A percentile compares a stretch with the other conserved stretches of the same genome.
Conservation (phyloP, 768 basidiomycete species). For the Pleurotus ostreatus region DNA sequence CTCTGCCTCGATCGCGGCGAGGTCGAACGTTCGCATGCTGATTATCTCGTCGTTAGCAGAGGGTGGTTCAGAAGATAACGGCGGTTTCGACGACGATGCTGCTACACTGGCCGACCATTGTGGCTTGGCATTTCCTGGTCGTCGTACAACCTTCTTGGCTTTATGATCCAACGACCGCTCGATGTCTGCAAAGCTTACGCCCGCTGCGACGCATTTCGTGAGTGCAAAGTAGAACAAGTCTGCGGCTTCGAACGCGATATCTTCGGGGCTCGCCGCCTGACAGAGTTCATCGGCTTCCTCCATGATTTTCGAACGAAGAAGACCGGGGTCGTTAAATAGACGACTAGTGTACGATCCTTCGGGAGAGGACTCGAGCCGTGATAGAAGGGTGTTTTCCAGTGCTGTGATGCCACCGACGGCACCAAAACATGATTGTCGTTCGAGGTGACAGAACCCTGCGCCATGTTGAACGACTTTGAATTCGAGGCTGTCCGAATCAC, state of each 20-base stretch:
- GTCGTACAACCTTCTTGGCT: slow-evolving; percentile 79
- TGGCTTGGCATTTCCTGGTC: slow-evolving; percentile 90
- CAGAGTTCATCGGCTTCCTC: slow-evolving; percentile 99
- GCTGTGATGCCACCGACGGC: slow-evolving; percentile 71
- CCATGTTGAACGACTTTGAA: slow-evolving; percentile 90
- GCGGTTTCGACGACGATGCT: slow-evolving; percentile 23
- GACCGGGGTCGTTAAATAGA: slow-evolving; percentile 74
- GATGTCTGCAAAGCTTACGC: slow-evolving; percentile 80
- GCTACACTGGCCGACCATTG: slow-evolving; percentile 50
- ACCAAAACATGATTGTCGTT: slow-evolving; percentile 88
- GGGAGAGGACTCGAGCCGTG: slow-evolving; percentile 72
- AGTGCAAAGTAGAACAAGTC: slow-evolving; percentile 93
- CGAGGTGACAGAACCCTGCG: slow-evolving; percentile 90
- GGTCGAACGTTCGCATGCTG: slow-evolving; percentile 71
- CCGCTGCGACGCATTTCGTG: slow-evolving; percentile 77
- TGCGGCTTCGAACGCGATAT: slow-evolving; percentile 92
- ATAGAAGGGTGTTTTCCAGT: slow-evolving; percentile 74
- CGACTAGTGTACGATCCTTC: slow-evolving; percentile 90
- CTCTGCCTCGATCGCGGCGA: slow-evolving; percentile 40
- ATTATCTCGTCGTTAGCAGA: slow-evolving; percentile 44
- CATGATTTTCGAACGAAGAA: slow-evolving; percentile 93
- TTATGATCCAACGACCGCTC: slow-evolving; percentile 82
- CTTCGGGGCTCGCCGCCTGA: slow-evolving; percentile 67
- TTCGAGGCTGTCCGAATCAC: slow-evolving; percentile 89
- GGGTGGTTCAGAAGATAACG: slow-evolving; percentile 15